phyloP scores from a whole-genome alignment of 441 rosid genomes.

The Pelargonium fulgidum region DNA sequence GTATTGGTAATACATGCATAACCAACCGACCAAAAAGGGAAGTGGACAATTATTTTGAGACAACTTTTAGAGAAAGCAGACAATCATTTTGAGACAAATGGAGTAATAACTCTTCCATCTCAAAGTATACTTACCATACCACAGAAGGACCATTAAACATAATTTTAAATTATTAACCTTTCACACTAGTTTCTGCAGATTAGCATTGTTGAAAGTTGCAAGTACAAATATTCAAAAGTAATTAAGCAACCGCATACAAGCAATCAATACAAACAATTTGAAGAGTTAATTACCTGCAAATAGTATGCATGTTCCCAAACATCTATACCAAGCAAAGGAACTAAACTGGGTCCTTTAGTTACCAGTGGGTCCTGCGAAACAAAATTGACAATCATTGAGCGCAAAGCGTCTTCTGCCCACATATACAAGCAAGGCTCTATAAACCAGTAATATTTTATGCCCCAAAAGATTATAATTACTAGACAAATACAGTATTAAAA shows the following conservation, averaged over 20 bases:
- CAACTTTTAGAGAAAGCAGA: too few relatives aligned
- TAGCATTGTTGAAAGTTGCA: background rate
- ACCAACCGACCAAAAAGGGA: too few relatives aligned
- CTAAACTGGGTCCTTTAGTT: constrained; percentile 62
- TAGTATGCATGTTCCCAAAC: constrained; percentile 99
- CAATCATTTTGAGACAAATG: too few relatives aligned
- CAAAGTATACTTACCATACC: too few relatives aligned
- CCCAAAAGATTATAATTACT: background rate
- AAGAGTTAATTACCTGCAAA: constrained; percentile 53
- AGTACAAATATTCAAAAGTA: background rate
- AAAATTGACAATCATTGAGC: constrained; percentile 9
- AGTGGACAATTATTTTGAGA: too few relatives aligned
- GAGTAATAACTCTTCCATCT: too few relatives aligned
- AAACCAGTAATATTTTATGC: background rate
- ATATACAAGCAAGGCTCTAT: background rate
- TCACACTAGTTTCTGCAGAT: background rate
- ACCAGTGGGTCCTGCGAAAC: constrained; percentile 73
- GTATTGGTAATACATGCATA: too few relatives aligned
- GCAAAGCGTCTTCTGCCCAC: background rate
- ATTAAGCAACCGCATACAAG: constrained; percentile 7
- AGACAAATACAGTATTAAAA: background rate
- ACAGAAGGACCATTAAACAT: too few relatives aligned
- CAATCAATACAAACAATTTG: constrained; percentile 7
- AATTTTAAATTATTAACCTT: background rate
- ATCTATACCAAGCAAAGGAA: constrained; percentile 88